phyloP scores from a whole-genome alignment of 2,329 filamentous ascomycete genomes.

The Talaromyces marneffei region DNA sequence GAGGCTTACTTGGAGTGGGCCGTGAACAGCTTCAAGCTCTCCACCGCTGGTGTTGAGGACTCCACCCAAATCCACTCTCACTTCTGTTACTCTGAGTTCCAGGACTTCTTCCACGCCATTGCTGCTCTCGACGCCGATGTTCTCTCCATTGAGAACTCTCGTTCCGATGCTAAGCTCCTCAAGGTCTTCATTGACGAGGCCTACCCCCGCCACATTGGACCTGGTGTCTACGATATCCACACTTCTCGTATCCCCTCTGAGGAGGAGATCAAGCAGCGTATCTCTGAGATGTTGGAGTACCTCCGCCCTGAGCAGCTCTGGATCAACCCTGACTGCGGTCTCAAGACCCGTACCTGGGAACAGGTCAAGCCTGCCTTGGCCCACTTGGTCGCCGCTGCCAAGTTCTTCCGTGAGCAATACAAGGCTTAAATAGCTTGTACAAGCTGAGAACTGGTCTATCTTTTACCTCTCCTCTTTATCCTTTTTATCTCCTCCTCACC shows the following conservation, averaged over 20 bases:
- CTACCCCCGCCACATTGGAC: slow-evolving; percentile 96
- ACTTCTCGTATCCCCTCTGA: slow-evolving; percentile 93
- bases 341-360: slow-evolving; percentile 98
- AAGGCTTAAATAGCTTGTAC: slow-evolving; percentile 44
- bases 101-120: slow-evolving; percentile 99
- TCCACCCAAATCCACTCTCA: slow-evolving; percentile 99
- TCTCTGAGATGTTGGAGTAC: slow-evolving; percentile 96
- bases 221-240: slow-evolving; percentile 99
- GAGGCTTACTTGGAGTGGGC: slow-evolving; percentile 97
- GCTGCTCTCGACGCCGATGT: slow-evolving; percentile 96
- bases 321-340: slow-evolving; percentile 98
- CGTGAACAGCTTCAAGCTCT: slow-evolving; percentile 94
- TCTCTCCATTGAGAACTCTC: slow-evolving; percentile 99
- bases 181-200: slow-evolving; percentile 96
- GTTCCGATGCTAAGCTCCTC: slow-evolving; percentile 98
- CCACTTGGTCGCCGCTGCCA: slow-evolving; percentile 98
- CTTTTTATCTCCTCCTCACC: slow-evolving; percentile 14
- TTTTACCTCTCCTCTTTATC: slow-evolving; percentile 13
- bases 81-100: slow-evolving; percentile 99
- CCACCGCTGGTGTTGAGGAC: slow-evolving; percentile 87
- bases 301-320: slow-evolving; percentile 98
- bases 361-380: slow-evolving; percentile 93
- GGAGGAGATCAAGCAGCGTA: slow-evolving; percentile 96
- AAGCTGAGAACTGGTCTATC: neutral
- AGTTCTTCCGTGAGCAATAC: slow-evolving; percentile 91